These are phyloP conservation scores for Tylopilus felleus DNA, from an alignment of 768 basidiomycete genomes.

Conservation along the genomic window DNA sequence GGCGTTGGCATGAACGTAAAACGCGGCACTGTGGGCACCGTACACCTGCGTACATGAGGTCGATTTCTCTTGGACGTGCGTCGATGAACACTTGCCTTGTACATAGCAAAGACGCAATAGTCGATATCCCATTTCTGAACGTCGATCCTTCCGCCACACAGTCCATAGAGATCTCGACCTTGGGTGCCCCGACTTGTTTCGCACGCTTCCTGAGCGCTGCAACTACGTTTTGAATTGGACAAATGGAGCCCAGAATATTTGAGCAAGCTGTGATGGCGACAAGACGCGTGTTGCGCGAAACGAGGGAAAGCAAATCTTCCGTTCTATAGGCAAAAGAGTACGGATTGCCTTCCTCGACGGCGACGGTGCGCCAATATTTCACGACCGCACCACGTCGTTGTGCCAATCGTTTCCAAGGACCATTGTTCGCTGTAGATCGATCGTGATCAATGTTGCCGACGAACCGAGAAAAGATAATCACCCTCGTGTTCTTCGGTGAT, in stretches of 20 bases:
- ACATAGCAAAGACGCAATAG: conserved; percentile 66
- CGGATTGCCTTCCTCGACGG: conserved; percentile 53
- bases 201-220: conserved; percentile 50
- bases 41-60: conserved; percentile 52
- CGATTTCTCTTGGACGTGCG: not conserved
- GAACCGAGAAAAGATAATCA: conserved; percentile 25
- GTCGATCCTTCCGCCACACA: conserved; percentile 72
- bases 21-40: conserved; percentile 64
- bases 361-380: conserved; percentile 56
- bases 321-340: conserved; percentile 58
- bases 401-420: conserved; percentile 76
- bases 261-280: conserved; percentile 74
- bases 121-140: conserved; percentile 78
- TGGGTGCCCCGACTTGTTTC: conserved; percentile 47
- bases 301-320: conserved; percentile 57
- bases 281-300: conserved; percentile 63
- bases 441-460: not conserved
- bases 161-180: conserved; percentile 68
- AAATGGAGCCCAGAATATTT: conserved; percentile 67
- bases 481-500: conserved; percentile 81
- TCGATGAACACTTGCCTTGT: conserved; percentile 51
- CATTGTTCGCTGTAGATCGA: conserved; percentile 55
- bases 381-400: conserved; percentile 49
- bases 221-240: conserved; percentile 57
- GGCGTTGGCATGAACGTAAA: conserved; percentile 53